These are phyloP conservation scores for Fimicolochytrium jonesii DNA, from an alignment of 192 early-diverging fungal genomes.

Conservation along the genomic window DNA sequence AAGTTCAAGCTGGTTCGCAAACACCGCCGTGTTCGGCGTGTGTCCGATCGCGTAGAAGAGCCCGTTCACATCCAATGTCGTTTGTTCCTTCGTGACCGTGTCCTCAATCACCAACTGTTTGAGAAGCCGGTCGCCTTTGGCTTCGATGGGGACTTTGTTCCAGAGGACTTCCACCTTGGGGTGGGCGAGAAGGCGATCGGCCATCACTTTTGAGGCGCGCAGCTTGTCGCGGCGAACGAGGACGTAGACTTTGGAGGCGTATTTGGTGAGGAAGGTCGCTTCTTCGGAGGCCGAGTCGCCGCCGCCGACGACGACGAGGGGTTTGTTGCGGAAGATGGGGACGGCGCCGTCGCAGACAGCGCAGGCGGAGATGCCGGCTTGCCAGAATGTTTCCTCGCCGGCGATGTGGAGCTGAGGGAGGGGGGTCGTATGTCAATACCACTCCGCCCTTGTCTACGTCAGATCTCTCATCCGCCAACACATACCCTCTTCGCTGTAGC, in stretches of 20 bases:
- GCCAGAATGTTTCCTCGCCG: slow-evolving; percentile 63
- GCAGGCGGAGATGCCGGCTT: slow-evolving; percentile 98
- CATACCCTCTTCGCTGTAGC: slow-evolving; percentile 88
- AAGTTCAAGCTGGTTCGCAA: slow-evolving; percentile 60
- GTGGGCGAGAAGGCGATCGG: slow-evolving; percentile 73
- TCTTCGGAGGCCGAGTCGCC: slow-evolving; percentile 74
- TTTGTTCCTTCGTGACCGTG: slow-evolving; percentile 65
- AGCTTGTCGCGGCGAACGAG: slow-evolving; percentile 92
- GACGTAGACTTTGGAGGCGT: slow-evolving; percentile 91
- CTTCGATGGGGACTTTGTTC: slow-evolving; percentile 80
- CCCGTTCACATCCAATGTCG: slow-evolving; percentile 75
- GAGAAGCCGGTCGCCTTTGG: slow-evolving; percentile 82
- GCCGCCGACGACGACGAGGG: slow-evolving; percentile 89
- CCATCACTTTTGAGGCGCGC: slow-evolving; percentile 97
- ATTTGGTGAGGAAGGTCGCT: slow-evolving; percentile 94
- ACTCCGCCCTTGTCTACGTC: too few species aligned
- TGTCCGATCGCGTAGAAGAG: slow-evolving; percentile 99
- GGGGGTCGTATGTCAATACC: too few species aligned
- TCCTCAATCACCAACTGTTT: slow-evolving; percentile 68
- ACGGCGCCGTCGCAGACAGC: slow-evolving; percentile 98
- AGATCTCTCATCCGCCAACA: too few species aligned
- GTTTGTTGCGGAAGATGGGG: slow-evolving; percentile 95
- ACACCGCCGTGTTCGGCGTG: slow-evolving; percentile 65
- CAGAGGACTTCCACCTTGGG: slow-evolving; percentile 92
- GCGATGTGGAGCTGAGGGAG: slow-evolving; percentile 13